Evolutionary conservation across 225 moss, liverwort and hornwort genomes (phyloP).

Genomic region (Climacium dendroides): DNA sequence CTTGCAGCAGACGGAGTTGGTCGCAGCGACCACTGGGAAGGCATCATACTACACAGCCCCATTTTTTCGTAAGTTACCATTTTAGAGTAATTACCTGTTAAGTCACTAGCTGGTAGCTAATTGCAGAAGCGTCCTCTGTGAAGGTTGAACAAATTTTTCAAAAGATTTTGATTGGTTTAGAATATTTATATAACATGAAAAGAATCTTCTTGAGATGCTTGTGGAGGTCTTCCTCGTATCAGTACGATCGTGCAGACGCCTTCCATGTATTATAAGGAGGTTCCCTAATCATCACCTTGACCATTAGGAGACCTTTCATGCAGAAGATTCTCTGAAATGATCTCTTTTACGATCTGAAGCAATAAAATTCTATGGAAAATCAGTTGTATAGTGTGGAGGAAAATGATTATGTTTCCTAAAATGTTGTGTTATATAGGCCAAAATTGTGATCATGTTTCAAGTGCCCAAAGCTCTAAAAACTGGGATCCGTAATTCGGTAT

Average conservation of each 20-base stretch:
- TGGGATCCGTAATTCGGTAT: no score
- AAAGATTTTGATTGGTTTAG: no score
- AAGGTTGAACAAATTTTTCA: not conserved
- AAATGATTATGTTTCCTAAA: not conserved
- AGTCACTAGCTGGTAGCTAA: not conserved
- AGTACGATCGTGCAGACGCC: not conserved
- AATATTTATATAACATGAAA: not conserved
- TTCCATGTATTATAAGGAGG: not conserved
- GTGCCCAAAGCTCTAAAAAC: not conserved
- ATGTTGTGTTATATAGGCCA: not conserved
- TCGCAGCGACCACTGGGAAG: not conserved
- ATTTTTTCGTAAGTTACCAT: not conserved
- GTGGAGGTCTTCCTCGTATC: not conserved
- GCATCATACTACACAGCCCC: not conserved
- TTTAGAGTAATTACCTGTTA: not conserved
- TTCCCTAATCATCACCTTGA: not conserved
- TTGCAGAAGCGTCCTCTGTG: not conserved
- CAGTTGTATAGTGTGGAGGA: not conserved
- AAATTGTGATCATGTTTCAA: not conserved
- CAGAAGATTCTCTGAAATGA: not conserved
- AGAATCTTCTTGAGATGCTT: not conserved
- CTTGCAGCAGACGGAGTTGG: not conserved
- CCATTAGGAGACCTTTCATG: not conserved
- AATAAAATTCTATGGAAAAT: not conserved
- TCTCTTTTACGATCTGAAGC: no score